These are phyloP conservation scores for Penicillium ucsense DNA, from an alignment of 495 filamentous ascomycete genomes.

Conservation along the genomic window DNA sequence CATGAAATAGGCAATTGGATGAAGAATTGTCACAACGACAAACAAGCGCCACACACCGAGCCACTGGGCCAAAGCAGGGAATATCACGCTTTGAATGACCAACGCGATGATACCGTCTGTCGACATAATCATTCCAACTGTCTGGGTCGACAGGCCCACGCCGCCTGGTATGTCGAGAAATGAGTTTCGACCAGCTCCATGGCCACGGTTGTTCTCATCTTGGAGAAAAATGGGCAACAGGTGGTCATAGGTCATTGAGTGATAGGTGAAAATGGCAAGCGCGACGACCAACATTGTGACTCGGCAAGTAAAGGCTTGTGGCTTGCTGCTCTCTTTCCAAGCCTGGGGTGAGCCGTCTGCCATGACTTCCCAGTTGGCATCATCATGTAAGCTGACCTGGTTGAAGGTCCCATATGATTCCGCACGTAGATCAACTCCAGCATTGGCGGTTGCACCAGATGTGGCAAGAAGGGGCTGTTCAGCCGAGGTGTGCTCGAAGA, in stretches of 20 bases:
- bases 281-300: slow-evolving; percentile 62
- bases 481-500: slow-evolving; percentile 43
- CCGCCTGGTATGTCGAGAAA: slow-evolving; percentile 60
- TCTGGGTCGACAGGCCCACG: slow-evolving; percentile 59
- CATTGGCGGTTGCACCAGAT: slow-evolving; percentile 57
- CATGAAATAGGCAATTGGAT: slow-evolving; percentile 66
- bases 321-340: slow-evolving; percentile 19
- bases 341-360: slow-evolving; percentile 35
- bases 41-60: slow-evolving; percentile 71
- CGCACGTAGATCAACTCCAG: slow-evolving; percentile 57
- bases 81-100: slow-evolving; percentile 66
- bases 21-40: slow-evolving; percentile 60
- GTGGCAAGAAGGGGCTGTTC: slow-evolving; percentile 65
- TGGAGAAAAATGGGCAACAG: slow-evolving; percentile 78
- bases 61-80: slow-evolving; percentile 58
- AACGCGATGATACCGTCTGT: slow-evolving; percentile 72
- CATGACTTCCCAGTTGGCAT: slow-evolving; percentile 39
- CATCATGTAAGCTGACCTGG: slow-evolving; percentile 39
- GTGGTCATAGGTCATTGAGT: slow-evolving; percentile 82
- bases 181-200: slow-evolving; percentile 16
- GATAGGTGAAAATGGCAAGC: slow-evolving; percentile 76
- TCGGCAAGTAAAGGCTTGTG: slow-evolving; percentile 51
- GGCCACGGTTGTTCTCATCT: slow-evolving; percentile 41
- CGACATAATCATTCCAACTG: slow-evolving; percentile 71
- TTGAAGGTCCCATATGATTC: slow-evolving; percentile 77